Conservation (phyloP, 202 grass and related monocot genomes). For the Panicum virgatum region DNA sequence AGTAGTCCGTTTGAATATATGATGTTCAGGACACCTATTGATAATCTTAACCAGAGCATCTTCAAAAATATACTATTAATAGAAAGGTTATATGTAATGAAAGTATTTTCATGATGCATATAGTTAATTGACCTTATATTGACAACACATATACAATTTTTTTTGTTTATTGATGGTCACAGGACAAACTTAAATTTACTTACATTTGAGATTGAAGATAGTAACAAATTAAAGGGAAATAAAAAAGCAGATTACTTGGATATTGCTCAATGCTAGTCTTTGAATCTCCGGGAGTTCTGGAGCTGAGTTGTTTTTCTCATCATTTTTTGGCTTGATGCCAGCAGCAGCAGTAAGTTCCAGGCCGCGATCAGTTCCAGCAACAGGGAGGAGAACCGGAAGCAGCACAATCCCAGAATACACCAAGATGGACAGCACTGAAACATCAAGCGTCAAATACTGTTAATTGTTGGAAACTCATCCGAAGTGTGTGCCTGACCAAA, state of each 20-base stretch:
- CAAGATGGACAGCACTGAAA: constrained; percentile 77
- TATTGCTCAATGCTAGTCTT: constrained; percentile 73
- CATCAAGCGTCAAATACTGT: constrained; percentile 1
- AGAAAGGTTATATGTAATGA: not conserved
- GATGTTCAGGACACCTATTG: too few relatives aligned
- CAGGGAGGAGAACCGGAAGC: constrained; percentile 70
- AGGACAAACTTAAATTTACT: not conserved
- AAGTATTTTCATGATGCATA: not conserved
- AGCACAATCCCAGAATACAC: constrained; percentile 62
- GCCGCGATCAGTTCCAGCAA: constrained; percentile 65
- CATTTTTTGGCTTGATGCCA: not conserved
- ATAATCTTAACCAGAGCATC: too few relatives aligned
- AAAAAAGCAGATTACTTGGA: constrained; percentile 48
- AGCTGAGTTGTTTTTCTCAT: not conserved
- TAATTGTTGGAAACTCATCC: not conserved
- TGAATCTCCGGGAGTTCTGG: constrained; percentile 48
- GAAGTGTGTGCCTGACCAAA: not conserved
- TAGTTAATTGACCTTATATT: too few relatives aligned
- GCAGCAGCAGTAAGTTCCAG: not conserved
- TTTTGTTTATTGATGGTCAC: not conserved
- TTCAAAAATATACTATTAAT: not conserved
- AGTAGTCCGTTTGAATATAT: not conserved
- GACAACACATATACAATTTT: too few relatives aligned
- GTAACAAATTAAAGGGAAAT: constrained; percentile 7
- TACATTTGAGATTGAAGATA: not conserved